A percentile compares a stretch with the other conserved stretches of the same genome.
These are phyloP conservation scores for Golubevia sp. DNA, from an alignment of 1,284 basidiomycete genomes.

Conservation along the genomic window DNA sequence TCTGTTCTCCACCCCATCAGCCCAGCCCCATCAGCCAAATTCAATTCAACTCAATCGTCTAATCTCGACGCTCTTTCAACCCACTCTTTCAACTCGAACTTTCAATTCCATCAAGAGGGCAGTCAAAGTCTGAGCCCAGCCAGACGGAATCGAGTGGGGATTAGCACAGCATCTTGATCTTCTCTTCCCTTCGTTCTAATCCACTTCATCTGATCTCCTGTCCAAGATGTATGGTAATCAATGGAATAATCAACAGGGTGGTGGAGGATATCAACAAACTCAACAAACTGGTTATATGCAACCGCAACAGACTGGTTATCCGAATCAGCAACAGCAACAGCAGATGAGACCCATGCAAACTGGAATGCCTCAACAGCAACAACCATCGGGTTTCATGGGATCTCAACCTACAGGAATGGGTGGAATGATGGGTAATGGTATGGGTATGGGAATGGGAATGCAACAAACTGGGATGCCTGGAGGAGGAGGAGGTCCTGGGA, in stretches of 20 bases:
- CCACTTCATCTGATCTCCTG: too few relatives aligned
- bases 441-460: constrained; percentile 17
- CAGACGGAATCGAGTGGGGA: too few relatives aligned
- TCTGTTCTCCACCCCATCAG: too few relatives aligned
- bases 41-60: too few relatives aligned
- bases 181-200: neutral
- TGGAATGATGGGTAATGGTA: constrained; percentile 14
- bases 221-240: constrained; percentile 42
- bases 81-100: too few relatives aligned
- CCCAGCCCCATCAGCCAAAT: too few relatives aligned
- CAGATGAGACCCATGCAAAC: constrained; percentile 27
- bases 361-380: constrained; percentile 18
- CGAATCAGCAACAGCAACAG: constrained; percentile 22
- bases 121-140: too few relatives aligned
- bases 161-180: too few relatives aligned
- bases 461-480: constrained; percentile 2
- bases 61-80: too few relatives aligned
- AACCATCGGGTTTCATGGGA: constrained; percentile 5
- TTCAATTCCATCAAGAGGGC: too few relatives aligned
- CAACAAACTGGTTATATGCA: constrained; percentile 30
- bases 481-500: neutral
- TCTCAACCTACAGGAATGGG: neutral
- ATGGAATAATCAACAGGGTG: constrained; percentile 34
- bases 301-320: constrained; percentile 35
- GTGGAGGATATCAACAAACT: constrained; percentile 23